Evolutionary conservation across 345 rosid species (phyloP).

Genomic region (Aurinia saxatilis): DNA sequence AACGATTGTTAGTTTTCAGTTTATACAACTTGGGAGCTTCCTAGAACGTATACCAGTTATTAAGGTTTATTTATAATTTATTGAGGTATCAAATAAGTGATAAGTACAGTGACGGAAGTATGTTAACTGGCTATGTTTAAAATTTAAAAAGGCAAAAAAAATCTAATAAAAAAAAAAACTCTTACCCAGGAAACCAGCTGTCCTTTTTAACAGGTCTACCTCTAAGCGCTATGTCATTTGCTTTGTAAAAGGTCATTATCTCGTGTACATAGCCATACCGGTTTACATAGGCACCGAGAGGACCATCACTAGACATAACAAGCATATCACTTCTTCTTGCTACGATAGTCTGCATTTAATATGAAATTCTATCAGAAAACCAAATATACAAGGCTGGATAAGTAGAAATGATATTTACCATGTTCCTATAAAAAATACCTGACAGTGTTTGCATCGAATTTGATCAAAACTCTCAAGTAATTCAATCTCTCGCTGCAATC

Average conservation of each 20-base stretch:
- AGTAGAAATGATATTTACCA: background rate
- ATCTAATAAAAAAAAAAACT: background rate
- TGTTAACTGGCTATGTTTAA: background rate
- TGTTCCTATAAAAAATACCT: slow-evolving; percentile 35
- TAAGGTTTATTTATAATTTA: background rate
- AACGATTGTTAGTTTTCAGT: background rate
- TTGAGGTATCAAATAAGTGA: background rate
- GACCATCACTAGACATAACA: slow-evolving; percentile 96
- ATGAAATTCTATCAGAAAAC: background rate
- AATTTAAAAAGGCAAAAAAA: background rate
- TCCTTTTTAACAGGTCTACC: slow-evolving; percentile 44
- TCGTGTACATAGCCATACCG: slow-evolving; percentile 68
- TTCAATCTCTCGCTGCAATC: slow-evolving; percentile 81
- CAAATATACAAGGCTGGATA: background rate
- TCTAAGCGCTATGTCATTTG: slow-evolving; percentile 54
- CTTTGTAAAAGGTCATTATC: slow-evolving; percentile 66
- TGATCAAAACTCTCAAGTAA: slow-evolving; percentile 66
- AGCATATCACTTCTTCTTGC: slow-evolving; percentile 92
- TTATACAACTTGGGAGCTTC: background rate
- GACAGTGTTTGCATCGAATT: slow-evolving; percentile 72
- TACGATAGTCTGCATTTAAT: slow-evolving; percentile 46
- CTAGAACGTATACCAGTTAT: background rate
- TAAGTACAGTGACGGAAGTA: background rate
- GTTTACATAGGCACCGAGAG: slow-evolving; percentile 95
- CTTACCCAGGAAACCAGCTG: slow-evolving; percentile 99